phyloP scores from a whole-genome alignment of 2,329 filamentous ascomycete genomes.

The Fusarium denticulatum region DNA sequence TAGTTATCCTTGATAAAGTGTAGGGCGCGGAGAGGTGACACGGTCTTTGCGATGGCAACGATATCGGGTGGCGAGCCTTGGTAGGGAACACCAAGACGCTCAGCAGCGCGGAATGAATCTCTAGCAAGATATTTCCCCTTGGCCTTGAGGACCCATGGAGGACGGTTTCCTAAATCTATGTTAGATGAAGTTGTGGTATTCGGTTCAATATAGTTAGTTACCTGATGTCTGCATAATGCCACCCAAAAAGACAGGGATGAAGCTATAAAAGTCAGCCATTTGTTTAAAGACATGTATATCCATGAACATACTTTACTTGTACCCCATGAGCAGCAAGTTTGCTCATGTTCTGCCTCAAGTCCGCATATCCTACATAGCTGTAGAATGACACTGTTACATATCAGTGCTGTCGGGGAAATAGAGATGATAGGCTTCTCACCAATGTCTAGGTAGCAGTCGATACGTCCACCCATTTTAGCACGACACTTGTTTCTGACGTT shows the following conservation, averaged over 20 bases:
- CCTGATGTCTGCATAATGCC: constrained; percentile 70
- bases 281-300: background rate
- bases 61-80: constrained; percentile 56
- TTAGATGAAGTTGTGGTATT: background rate
- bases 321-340: constrained; percentile 67
- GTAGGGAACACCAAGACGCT: constrained; percentile 50
- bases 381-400: constrained; percentile 68
- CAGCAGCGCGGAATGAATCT: constrained; percentile 54
- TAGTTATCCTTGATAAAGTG: constrained; percentile 72
- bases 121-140: constrained; percentile 68
- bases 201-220: constrained; percentile 49
- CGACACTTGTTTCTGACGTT: background rate
- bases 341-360: constrained; percentile 66
- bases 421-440: constrained; percentile 55
- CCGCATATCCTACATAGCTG: constrained; percentile 65
- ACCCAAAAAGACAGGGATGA: constrained; percentile 77
- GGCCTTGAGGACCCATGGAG: constrained; percentile 75
- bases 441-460: constrained; percentile 74
- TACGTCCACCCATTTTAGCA: constrained; percentile 64
- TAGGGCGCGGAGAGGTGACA: constrained; percentile 71
- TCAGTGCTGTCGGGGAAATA: background rate
- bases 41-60: constrained; percentile 54
- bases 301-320: constrained; percentile 68
- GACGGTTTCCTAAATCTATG: constrained; percentile 70
- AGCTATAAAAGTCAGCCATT: constrained; percentile 53